Evolutionary conservation across 306 rosid species (phyloP), one percentile per base, ranked within the genome.

Genomic region (Trifolium dubium): DNA sequence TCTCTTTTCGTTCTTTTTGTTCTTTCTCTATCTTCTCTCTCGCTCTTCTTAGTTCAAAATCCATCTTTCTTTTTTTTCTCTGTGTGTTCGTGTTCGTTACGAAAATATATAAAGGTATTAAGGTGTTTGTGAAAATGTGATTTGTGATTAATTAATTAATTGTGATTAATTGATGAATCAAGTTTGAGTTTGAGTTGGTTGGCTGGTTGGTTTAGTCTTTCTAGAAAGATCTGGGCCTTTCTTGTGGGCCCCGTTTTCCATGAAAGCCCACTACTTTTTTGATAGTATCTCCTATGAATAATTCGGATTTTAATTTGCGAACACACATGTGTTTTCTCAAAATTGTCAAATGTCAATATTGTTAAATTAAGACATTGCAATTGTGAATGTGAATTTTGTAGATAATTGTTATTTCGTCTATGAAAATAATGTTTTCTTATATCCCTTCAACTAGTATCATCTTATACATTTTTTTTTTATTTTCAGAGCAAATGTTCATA

Each of bases 11-110:
- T 87, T 87, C 96, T 67, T 69, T 89, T 84, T 94, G 99, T 83
- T 94, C 99, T 75, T 84, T 94, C 64, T 83, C 92, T 64, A 94
- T 84, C 85, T 90, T 94, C 90, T 94, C 99, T 74, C 96, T 84
- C 73, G 99, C 96, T 77, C 91, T 84, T 66, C 96, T 72, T 55
- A 94, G 85, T 81, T 94, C 99, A 59, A 88, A 94, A 88, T 92
- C 97, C 99, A 94, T 93, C 15, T 12, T 67, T 39, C 41, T 56
- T 75, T 31, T 67, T 64, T 63, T 67, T 67, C 4, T 39, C 17
- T 64, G 67, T 8, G 69, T 66, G 75, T 79, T 71, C 81, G 81
- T 71, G 19, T 40, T 39, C 77, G 65, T 28, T 34, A 67, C 47
- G 82, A 62, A 83, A 76, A 49, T 6, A 28, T 32, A 31, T 31